Evolutionary conservation across 164 flowering plant genomes (phyloP).

Genomic region (Euptelea pleiosperma): DNA sequence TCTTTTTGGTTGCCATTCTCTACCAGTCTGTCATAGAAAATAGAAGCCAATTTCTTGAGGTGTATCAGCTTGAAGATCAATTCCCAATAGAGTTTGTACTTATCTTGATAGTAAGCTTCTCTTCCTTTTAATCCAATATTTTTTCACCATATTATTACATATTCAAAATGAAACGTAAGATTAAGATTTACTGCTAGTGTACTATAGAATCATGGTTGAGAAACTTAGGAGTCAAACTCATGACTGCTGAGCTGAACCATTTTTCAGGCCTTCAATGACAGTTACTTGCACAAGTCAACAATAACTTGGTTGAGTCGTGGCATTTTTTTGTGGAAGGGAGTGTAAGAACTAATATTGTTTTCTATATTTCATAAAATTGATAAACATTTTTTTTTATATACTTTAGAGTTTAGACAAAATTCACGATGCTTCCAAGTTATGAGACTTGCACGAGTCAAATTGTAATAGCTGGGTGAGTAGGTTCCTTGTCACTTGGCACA

Average conservation of each 20-base stretch:
- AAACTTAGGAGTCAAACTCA: constrained; percentile 4
- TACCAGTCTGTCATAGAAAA: constrained; percentile 86
- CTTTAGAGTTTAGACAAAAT: background rate
- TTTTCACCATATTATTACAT: background rate
- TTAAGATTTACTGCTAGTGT: background rate
- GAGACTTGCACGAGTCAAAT: background rate
- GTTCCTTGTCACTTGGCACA: background rate
- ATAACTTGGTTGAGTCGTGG: background rate
- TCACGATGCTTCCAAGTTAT: background rate
- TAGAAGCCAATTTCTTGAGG: constrained; percentile 85
- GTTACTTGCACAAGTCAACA: background rate
- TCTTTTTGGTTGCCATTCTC: constrained; percentile 88
- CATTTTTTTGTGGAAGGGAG: background rate
- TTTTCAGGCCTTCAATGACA: background rate
- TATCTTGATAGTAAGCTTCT: constrained; percentile 63
- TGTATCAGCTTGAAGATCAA: constrained; percentile 98
- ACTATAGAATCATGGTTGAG: background rate
- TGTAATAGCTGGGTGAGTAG: background rate
- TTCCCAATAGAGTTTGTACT: constrained; percentile 92
- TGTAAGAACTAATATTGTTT: background rate
- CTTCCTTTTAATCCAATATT: background rate
- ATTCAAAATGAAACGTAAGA: background rate
- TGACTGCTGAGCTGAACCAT: background rate
- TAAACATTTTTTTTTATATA: background rate
- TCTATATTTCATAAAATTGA: background rate